Evolutionary conservation across 805 yeast genomes (phyloP).

Genomic region (Hanseniaspora occidentalis): DNA sequence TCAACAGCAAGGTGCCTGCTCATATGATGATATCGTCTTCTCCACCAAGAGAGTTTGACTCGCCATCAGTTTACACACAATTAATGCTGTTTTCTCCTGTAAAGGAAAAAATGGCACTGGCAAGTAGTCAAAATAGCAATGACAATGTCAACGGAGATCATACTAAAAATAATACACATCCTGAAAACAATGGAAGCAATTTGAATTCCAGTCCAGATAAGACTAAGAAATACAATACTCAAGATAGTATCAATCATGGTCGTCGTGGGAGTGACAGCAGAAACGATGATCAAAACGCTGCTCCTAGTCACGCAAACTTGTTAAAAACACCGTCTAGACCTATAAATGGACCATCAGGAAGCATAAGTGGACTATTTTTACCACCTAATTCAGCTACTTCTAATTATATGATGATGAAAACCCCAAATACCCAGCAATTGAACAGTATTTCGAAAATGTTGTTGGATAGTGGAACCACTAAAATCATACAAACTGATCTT

Average conservation of each 20-base stretch:
- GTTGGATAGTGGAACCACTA: not conserved
- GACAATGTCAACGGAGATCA: too few species aligned
- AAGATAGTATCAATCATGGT: too few species aligned
- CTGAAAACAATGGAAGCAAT: too few species aligned
- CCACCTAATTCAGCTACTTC: not conserved
- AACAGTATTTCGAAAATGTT: not conserved
- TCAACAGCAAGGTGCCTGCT: not conserved
- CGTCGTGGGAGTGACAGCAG: not conserved
- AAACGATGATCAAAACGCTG: not conserved
- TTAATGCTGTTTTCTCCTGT: slow-evolving; percentile 1
- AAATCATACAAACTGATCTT: too few species aligned
- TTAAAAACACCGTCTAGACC: slow-evolving; percentile 1
- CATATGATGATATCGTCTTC: slow-evolving; percentile 1
- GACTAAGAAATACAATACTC: too few species aligned
- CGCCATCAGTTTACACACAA: slow-evolving; percentile 1
- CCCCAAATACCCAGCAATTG: not conserved
- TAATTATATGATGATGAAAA: not conserved
- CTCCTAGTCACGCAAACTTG: not conserved
- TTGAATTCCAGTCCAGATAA: too few species aligned
- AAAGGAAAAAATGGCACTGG: too few species aligned
- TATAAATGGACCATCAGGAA: not conserved
- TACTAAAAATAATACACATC: too few species aligned
- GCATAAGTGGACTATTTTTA: not conserved
- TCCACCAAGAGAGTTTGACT: slow-evolving; percentile 1
- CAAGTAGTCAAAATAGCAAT: too few species aligned